Evolutionary conservation across 257 asterid genomes (phyloP).

Genomic region (Solanum okadae): DNA sequence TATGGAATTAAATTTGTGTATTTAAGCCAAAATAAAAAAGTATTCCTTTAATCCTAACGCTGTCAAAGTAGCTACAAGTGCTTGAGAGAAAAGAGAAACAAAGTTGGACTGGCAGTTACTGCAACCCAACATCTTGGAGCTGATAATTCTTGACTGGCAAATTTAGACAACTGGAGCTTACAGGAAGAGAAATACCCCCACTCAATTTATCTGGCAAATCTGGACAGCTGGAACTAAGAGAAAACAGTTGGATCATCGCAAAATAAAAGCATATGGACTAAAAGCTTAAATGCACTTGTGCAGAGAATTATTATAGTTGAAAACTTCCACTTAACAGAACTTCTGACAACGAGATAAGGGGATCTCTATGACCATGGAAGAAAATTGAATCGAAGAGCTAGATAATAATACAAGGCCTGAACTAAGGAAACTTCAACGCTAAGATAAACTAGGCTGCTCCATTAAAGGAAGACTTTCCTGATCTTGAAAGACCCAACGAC

Average conservation of each 20-base stretch:
- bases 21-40: neutral
- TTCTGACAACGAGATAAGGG: neutral
- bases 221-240: no score
- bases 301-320: neutral
- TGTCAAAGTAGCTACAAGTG: neutral
- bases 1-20: neutral
- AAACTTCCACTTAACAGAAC: neutral
- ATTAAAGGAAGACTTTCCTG: neutral
- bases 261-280: no score
- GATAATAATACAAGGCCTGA: neutral
- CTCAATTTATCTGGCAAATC: no score
- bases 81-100: neutral
- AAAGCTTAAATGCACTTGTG: neutral
- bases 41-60: neutral
- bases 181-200: no score
- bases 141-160: neutral
- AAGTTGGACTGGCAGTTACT: neutral
- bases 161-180: neutral
- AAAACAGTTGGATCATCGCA: neutral
- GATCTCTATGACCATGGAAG: neutral
- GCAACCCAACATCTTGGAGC: neutral
- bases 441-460: neutral
- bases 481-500: neutral
- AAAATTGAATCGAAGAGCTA: neutral
- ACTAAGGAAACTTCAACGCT: neutral